Evolutionary conservation across 345 rosid genomes (phyloP), one percentile per base, ranked within the genome.

Genomic region (Brassica cretica): DNA sequence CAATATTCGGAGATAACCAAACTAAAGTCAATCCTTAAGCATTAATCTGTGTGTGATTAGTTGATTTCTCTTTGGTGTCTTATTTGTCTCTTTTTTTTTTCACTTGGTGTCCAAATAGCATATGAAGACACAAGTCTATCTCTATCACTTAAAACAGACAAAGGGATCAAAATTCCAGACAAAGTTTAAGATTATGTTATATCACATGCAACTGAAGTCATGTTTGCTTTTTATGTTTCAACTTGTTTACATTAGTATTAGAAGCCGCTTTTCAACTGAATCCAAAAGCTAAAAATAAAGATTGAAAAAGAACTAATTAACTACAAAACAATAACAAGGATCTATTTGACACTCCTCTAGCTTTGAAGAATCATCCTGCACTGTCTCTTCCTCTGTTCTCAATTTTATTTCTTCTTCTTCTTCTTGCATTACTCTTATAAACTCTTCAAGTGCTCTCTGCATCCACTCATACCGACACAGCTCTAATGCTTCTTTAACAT

Each of bases 401-500:
- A 78, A 12, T 64, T 10, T 74, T 29, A 16, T 16, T 53, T 49
- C 56, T 14, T 49, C 56, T 5, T 51, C 39, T 61, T 79, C 71
- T 62, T 79, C 82, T 9, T 32, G 64, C 72, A 86, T 73, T 49
- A 76, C 82, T 75, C 41, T 74, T 32, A 88, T 19, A 61, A 91
- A 88, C 62, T 70, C 85, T 63, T 84, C 80, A 32, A 93, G 77
- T 8, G 98, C 97, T 51, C 67, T 82, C 21, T 85, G 82, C 98
- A 93, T 93, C 98, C 97, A 91, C 3, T 90, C 96, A 30, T 91
- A 93, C 12, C 98, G 87, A 82, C 97, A 91, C 35, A 80, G 66
- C 75, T 85, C 76, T 64, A 79, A 85, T 8, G 97, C 96, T 21
- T 91, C 88, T 16, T 88, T 76, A 64, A 83, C 77, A 46, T 64